Evolutionary conservation across 2,329 filamentous ascomycete species (phyloP).

Genomic region (Nigrospora sphaerica): DNA sequence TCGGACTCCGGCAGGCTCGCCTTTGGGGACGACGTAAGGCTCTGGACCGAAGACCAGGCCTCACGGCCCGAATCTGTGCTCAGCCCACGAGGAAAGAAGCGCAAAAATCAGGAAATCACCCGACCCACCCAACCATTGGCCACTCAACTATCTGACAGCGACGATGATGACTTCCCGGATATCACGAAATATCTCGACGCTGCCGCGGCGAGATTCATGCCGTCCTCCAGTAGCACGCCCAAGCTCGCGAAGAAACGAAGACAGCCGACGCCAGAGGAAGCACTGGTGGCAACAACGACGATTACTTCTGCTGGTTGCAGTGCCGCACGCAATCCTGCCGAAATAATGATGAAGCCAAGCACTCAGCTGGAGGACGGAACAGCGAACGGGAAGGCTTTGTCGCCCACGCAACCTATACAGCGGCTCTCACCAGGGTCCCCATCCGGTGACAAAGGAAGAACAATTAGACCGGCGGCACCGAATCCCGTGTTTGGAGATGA

Average conservation of each 20-base stretch:
- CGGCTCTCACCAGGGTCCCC: background rate
- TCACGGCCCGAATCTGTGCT: slow-evolving; percentile 27
- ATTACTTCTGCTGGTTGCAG: background rate
- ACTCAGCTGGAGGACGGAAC: background rate
- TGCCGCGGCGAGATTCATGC: slow-evolving; percentile 16
- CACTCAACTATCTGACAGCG: slow-evolving; percentile 8
- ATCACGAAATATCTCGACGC: slow-evolving; percentile 36
- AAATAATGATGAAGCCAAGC: background rate
- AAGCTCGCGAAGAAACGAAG: slow-evolving; percentile 21
- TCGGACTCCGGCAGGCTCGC: slow-evolving; percentile 16
- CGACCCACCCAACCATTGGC: slow-evolving; percentile 14
- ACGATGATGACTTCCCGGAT: slow-evolving; percentile 44
- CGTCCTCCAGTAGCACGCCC: slow-evolving; percentile 25
- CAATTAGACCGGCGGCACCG: slow-evolving; percentile 4
- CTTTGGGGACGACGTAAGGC: slow-evolving; percentile 20
- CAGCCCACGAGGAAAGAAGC: slow-evolving; percentile 36
- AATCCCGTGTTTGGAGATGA: slow-evolving; percentile 10
- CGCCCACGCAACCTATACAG: background rate
- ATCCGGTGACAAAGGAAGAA: background rate
- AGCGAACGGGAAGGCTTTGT: background rate
- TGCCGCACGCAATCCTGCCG: background rate
- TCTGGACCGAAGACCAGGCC: slow-evolving; percentile 37
- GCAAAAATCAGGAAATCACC: slow-evolving; percentile 43
- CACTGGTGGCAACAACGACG: background rate
- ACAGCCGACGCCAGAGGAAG: slow-evolving; percentile 10